phyloP scores from a whole-genome alignment of 495 filamentous ascomycete genomes.

The Friedmanniomyces simplex region DNA sequence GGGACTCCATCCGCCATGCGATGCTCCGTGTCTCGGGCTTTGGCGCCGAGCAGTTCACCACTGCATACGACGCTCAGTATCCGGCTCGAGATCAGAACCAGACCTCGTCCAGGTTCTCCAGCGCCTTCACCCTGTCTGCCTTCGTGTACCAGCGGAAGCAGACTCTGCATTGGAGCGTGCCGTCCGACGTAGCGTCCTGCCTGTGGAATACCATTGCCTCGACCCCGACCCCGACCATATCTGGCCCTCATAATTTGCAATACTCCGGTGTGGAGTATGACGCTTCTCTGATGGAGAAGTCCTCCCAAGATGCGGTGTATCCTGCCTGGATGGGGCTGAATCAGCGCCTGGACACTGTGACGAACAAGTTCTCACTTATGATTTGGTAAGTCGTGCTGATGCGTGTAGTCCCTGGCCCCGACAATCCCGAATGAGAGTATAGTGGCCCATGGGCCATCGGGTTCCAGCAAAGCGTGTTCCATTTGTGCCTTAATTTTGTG shows the following conservation, averaged over 20 bases:
- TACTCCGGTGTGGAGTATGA: background rate
- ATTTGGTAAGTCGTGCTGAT: too few relatives aligned
- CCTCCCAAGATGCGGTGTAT: background rate
- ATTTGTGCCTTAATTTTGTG: too few relatives aligned
- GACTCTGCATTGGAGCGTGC: background rate
- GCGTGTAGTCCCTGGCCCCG: too few relatives aligned
- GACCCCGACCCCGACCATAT: background rate
- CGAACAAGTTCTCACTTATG: conserved; percentile 15
- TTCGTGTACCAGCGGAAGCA: background rate
- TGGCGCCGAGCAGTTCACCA: conserved; percentile 41
- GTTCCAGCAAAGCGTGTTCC: too few relatives aligned
- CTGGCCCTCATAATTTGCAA: too few relatives aligned
- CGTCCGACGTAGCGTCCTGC: background rate
- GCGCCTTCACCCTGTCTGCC: background rate
- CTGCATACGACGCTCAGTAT: conserved; percentile 31
- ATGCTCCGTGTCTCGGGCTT: conserved; percentile 40
- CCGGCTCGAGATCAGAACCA: conserved; percentile 5
- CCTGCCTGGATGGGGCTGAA: background rate
- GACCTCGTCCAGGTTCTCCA: background rate
- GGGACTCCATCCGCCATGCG: conserved; percentile 40
- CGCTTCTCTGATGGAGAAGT: background rate
- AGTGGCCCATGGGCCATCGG: too few relatives aligned
- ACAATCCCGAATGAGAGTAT: too few relatives aligned
- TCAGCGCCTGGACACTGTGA: background rate
- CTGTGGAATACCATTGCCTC: background rate